These are phyloP conservation scores for Cladophialophora exuberans DNA, from an alignment of 2,329 filamentous ascomycete species.

Conservation along the genomic window DNA sequence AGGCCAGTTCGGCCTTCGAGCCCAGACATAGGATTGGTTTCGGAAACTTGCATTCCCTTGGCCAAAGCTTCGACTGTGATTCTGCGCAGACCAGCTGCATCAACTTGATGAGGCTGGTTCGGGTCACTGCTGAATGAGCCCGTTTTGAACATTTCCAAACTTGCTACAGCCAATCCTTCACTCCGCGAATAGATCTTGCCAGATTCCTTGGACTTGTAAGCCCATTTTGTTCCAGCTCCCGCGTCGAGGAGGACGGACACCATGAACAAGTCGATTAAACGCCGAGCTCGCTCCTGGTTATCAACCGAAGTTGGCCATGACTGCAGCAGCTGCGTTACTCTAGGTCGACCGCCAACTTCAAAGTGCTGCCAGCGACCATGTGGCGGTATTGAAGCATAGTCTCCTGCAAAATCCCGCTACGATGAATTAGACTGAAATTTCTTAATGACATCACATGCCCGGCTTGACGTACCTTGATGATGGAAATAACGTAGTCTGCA, in stretches of 20 bases:
- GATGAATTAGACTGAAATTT: slow-evolving; percentile 9
- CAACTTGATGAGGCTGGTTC: slow-evolving; percentile 83
- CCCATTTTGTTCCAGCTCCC: slow-evolving; percentile 87
- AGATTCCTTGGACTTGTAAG: slow-evolving; percentile 88
- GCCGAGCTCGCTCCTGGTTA: slow-evolving; percentile 59
- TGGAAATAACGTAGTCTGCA: slow-evolving; percentile 83
- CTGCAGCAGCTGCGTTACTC: slow-evolving; percentile 51
- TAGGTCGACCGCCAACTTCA: slow-evolving; percentile 58
- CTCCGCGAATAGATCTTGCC: slow-evolving; percentile 80
- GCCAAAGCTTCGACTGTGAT: slow-evolving; percentile 76
- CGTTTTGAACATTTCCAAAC: slow-evolving; percentile 89
- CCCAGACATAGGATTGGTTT: slow-evolving; percentile 79
- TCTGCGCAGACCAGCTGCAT: slow-evolving; percentile 75
- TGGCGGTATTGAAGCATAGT: slow-evolving; percentile 76
- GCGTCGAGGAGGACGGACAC: slow-evolving; percentile 66
- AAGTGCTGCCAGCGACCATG: slow-evolving; percentile 72
- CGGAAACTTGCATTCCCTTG: slow-evolving; percentile 80
- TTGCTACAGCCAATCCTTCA: slow-evolving; percentile 80
- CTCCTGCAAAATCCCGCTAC: slow-evolving; percentile 70
- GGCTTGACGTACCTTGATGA: slow-evolving; percentile 75
- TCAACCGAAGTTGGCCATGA: slow-evolving; percentile 63
- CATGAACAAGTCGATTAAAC: slow-evolving; percentile 64
- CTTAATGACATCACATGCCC: not conserved
- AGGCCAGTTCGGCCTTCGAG: slow-evolving; percentile 82
- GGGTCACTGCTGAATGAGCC: slow-evolving; percentile 73